phyloP scores from a whole-genome alignment of 2,329 filamentous ascomycete species.

The Penicillium italicum region DNA sequence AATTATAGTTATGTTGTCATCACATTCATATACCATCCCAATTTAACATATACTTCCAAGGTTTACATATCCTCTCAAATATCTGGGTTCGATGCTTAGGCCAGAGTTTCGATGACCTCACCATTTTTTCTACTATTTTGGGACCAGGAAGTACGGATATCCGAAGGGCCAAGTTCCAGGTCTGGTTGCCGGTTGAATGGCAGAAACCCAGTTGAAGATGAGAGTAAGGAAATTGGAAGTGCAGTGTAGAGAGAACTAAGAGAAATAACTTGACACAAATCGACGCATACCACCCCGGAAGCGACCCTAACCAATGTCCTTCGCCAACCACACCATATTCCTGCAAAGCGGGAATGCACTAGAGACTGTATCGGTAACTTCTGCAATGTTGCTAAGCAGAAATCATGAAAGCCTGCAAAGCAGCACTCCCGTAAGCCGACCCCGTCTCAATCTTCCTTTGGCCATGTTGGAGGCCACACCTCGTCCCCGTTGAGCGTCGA shows the following conservation, averaged over 20 bases:
- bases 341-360: constrained; percentile 5
- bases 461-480: constrained; percentile 23
- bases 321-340: constrained; percentile 34
- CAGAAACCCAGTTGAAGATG: neutral
- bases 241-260: constrained; percentile 15
- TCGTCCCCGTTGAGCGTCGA: constrained; percentile 32
- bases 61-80: neutral
- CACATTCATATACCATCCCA: neutral
- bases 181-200: neutral
- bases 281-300: constrained; percentile 47
- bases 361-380: neutral
- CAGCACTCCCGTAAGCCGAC: constrained; percentile 14
- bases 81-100: neutral
- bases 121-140: neutral
- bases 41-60: neutral
- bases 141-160: neutral
- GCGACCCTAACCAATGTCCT: constrained; percentile 47
- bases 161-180: neutral
- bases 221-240: constrained; percentile 1
- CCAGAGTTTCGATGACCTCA: constrained; percentile 1
- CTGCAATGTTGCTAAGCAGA: constrained; percentile 9
- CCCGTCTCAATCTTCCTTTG: constrained; percentile 13
- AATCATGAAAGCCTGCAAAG: constrained; percentile 15
- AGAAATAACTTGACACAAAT: constrained; percentile 25
- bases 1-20: constrained; percentile 2